Base-by-base conservation (phyloP, 345 rosid species). In the Lagerstroemia speciosa region DNA sequence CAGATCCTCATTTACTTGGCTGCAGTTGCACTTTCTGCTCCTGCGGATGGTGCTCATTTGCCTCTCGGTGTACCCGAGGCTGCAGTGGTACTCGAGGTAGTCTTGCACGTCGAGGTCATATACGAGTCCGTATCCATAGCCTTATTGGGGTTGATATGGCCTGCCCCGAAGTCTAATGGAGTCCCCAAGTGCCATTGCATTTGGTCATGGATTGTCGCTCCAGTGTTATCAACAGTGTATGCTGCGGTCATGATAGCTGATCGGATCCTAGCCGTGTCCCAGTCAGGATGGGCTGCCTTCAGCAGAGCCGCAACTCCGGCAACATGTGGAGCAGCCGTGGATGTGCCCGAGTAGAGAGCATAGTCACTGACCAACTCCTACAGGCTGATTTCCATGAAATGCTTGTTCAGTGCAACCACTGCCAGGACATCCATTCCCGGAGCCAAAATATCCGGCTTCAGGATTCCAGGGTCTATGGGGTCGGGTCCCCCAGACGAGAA, bases 401-500 rank as follows among this genome's bases (percentile, higher is more conserved):
- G 75, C 37, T 0, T 1, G 34, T 70, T 72, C n/a, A 82, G 75
- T 2, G 37, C 24, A 16, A 79, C 48, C 20, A 82, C 86, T 19
- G 84, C 83, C 58, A 83, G 55, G 2, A 83, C 65, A 53, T 83
- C 81, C 20, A 73, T 74, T 7, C 84, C 84, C 0, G 87, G 87
- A 64, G 87, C 87, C 17, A 83, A 22, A 65, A 83, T 71, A 53
- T 83, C 84, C 9, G 84, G 87, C 62, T 77, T 83, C 19, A 83
- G 71, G 66, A 73, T 63, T 16, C 71, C 26, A 0, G 84, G 87
- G 43, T 10, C 80, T 26, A 82, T 70, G 2, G 79, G 81, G 26
- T 82, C 86, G 6, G 83, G 94, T 27, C 94, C 94, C 74, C 88
- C 78, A 14, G 92, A 88, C 20, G 94, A 88, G 76, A 85, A 90